These are phyloP conservation scores for Boeremia exigua DNA, from an alignment of 2,329 filamentous ascomycete genomes.

Conservation along the genomic window DNA sequence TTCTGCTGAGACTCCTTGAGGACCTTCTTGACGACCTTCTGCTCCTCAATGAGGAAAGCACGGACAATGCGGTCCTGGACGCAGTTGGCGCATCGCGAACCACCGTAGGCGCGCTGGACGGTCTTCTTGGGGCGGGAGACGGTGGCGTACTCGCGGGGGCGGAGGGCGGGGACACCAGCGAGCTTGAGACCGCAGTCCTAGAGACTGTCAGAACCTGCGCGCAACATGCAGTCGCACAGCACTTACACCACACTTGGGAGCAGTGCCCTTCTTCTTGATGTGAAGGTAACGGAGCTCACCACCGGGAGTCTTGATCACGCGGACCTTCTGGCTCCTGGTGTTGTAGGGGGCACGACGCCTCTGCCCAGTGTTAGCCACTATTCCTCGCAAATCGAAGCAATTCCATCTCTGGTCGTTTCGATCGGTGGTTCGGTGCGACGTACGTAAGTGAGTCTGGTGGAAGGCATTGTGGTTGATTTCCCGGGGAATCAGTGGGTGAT, in stretches of 20 bases:
- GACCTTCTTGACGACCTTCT: constrained; percentile 99
- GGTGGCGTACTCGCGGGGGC: constrained; percentile 95
- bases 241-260: constrained; percentile 79
- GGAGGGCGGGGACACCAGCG: constrained; percentile 94
- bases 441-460: constrained; percentile 64
- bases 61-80: constrained; percentile 97
- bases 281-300: constrained; percentile 95
- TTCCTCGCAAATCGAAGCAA: constrained; percentile 10
- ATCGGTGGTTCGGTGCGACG: constrained; percentile 39
- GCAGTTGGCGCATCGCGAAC: constrained; percentile 97
- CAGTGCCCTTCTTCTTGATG: constrained; percentile 99
- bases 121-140: constrained; percentile 99
- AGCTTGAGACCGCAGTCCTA: constrained; percentile 99
- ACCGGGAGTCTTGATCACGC: constrained; percentile 78
- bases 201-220: constrained; percentile 31
- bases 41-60: constrained; percentile 99
- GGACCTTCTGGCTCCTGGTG: constrained; percentile 96
- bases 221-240: background rate
- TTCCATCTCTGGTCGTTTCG: constrained; percentile 14
- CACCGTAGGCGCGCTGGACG: constrained; percentile 95
- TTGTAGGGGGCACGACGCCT: constrained; percentile 77
- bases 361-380: constrained; percentile 50
- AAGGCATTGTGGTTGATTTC: constrained; percentile 58
- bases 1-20: constrained; percentile 96
- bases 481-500: constrained; percentile 41